Evolutionary conservation across 208 protist genomes (phyloP).

Genomic region (Herpetomonas muscarum): DNA sequence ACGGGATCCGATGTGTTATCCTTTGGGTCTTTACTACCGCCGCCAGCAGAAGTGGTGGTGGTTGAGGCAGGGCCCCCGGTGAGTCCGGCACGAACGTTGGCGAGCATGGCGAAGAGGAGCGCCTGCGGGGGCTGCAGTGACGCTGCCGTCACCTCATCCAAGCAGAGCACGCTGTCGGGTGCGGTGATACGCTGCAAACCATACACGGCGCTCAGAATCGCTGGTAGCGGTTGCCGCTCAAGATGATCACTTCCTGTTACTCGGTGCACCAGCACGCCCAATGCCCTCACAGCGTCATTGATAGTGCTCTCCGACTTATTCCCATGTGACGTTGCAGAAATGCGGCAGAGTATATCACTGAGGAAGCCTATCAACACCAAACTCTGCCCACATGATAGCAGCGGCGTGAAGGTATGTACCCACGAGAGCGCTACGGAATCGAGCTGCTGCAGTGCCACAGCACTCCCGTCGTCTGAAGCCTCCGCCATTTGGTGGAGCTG

Average conservation of each 20-base stretch:
- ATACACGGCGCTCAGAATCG: conserved; percentile 61
- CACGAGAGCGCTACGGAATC: conserved; percentile 49
- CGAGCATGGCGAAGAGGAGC: conserved; percentile 55
- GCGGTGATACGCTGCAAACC: conserved; percentile 33
- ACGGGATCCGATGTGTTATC: conserved; percentile 22
- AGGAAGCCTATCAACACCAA: conserved; percentile 69
- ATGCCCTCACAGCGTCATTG: neutral
- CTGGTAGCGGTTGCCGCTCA: conserved; percentile 57
- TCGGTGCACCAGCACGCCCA: conserved; percentile 16
- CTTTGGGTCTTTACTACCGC: neutral
- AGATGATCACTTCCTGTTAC: conserved; percentile 46
- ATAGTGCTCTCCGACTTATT: no score
- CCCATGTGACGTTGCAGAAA: no score
- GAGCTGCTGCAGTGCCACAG: neutral
- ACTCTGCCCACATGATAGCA: conserved; percentile 69
- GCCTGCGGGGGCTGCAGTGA: conserved; percentile 28
- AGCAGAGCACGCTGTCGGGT: conserved; percentile 7
- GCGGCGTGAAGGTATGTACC: conserved; percentile 29
- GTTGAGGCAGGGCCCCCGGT: no score
- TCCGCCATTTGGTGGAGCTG: conserved; percentile 39
- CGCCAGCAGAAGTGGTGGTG: no score
- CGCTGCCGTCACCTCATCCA: conserved; percentile 7
- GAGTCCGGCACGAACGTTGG: conserved; percentile 25
- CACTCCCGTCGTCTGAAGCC: neutral
- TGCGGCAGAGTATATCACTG: conserved; percentile 48